phyloP scores from a whole-genome alignment of 345 rosid species.

The Ceriops decandra region DNA sequence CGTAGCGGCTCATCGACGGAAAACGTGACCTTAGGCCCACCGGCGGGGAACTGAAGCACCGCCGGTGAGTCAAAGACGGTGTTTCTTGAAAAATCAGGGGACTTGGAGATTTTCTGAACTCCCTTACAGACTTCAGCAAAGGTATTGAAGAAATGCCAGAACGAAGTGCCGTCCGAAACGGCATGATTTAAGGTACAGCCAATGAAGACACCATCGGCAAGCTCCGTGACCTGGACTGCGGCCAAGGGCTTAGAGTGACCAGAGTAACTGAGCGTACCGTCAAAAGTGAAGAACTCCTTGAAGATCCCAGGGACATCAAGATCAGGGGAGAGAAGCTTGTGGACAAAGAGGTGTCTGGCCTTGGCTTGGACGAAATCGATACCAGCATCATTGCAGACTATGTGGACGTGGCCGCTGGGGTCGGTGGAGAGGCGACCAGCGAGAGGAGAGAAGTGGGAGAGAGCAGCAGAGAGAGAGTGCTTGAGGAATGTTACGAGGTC shows the following conservation, averaged over 20 bases:
- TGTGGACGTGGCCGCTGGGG: conserved; percentile 52
- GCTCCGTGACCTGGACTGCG: conserved; percentile 25
- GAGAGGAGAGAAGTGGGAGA: conserved; percentile 72
- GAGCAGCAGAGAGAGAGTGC: conserved; percentile 59
- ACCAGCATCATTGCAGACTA: conserved; percentile 75
- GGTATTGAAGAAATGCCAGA: conserved; percentile 26
- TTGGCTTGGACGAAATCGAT: conserved; percentile 59
- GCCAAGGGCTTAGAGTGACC: conserved; percentile 46
- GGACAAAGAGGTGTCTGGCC: conserved; percentile 40
- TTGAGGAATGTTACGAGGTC: conserved; percentile 46
- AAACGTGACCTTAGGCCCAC: conserved; percentile 75
- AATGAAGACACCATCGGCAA: conserved; percentile 18
- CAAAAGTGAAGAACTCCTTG: conserved; percentile 70
- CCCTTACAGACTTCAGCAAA: conserved; percentile 71
- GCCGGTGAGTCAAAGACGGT: conserved; percentile 62
- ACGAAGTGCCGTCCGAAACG: conserved; percentile 14
- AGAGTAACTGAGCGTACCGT: conserved; percentile 64
- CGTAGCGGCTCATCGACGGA: conserved; percentile 66
- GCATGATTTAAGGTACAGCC: conserved; percentile 17
- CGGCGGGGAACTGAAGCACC: conserved; percentile 63
- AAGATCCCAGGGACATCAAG: conserved; percentile 54
- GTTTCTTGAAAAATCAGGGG: conserved; percentile 62
- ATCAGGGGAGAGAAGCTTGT: conserved; percentile 37
- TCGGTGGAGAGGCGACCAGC: conserved; percentile 79
- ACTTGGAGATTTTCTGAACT: conserved; percentile 47